These are phyloP conservation scores for Monosporascus sp. DNA, from an alignment of 2,329 filamentous ascomycete species.

Conservation along the genomic window DNA sequence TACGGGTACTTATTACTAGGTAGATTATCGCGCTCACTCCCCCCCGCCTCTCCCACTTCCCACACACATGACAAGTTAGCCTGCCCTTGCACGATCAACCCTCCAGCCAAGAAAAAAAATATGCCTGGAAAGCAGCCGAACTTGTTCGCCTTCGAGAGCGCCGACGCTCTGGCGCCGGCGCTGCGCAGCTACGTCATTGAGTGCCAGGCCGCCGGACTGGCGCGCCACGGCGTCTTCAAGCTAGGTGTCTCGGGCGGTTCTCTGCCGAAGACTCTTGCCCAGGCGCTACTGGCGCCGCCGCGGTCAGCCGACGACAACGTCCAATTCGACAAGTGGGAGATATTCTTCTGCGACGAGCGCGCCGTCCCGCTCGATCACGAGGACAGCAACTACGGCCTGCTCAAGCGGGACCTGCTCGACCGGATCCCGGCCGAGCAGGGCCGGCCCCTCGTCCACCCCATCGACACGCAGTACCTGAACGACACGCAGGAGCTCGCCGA, in stretches of 20 bases:
- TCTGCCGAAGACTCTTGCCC: conserved; percentile 79
- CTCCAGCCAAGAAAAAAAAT: conserved; percentile 12
- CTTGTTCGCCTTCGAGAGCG: conserved; percentile 74
- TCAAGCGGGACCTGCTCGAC: conserved; percentile 83
- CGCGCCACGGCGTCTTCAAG: conserved; percentile 80
- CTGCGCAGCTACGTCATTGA: conserved; percentile 80
- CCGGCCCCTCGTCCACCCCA: conserved; percentile 69
- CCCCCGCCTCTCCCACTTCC: neutral
- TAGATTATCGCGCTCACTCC: too few species aligned
- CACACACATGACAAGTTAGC: neutral
- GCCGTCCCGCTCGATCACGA: conserved; percentile 85
- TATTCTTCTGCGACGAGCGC: conserved; percentile 98
- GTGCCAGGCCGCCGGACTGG: conserved; percentile 72
- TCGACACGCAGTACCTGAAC: conserved; percentile 59
- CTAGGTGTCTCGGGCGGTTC: conserved; percentile 91
- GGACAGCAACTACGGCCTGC: conserved; percentile 88
- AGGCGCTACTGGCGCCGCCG: conserved; percentile 64
- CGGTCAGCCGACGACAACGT: conserved; percentile 54
- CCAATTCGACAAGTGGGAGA: conserved; percentile 85
- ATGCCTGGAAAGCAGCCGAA: conserved; percentile 56
- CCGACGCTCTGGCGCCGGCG: conserved; percentile 64
- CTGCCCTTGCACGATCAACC: conserved; percentile 1
- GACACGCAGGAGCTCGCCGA: conserved; percentile 91
- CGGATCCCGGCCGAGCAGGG: conserved; percentile 69
- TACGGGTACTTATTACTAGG: too few species aligned